These are phyloP conservation scores for Neurospora intermedia DNA, from an alignment of 495 filamentous ascomycete genomes.

Conservation along the genomic window DNA sequence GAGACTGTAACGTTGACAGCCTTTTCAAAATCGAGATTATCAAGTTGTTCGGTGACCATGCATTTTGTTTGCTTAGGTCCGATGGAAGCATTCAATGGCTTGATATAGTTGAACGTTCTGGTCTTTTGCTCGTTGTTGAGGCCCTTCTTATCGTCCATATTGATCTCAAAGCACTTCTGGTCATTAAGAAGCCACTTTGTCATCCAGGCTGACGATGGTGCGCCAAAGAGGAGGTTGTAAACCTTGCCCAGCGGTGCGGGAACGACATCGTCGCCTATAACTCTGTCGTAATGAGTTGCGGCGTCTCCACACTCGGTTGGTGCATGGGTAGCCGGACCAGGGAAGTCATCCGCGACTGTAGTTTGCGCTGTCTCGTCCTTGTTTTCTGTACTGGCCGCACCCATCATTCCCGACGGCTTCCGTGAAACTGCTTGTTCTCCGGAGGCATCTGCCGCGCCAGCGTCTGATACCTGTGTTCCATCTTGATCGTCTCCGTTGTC, in stretches of 20 bases:
- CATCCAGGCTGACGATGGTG: constrained; percentile 67
- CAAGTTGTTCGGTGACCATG: constrained; percentile 72
- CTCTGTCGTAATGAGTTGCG: constrained; percentile 69
- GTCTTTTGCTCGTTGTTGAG: constrained; percentile 61
- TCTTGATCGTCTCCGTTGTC: constrained; percentile 54
- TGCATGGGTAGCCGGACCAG: constrained; percentile 71
- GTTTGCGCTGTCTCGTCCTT: constrained; percentile 44
- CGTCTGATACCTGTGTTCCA: constrained; percentile 47
- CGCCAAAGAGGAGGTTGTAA: constrained; percentile 78
- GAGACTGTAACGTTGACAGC: constrained; percentile 64
- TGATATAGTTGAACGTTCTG: constrained; percentile 79
- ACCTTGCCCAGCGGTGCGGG: constrained; percentile 85
- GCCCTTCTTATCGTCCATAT: constrained; percentile 73
- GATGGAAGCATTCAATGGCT: constrained; percentile 71
- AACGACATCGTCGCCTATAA: constrained; percentile 76
- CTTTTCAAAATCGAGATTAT: constrained; percentile 78
- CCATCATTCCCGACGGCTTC: constrained; percentile 52
- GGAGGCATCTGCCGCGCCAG: constrained; percentile 52
- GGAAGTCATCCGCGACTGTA: constrained; percentile 57
- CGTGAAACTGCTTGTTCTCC: constrained; percentile 46
- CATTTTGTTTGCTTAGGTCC: constrained; percentile 95
- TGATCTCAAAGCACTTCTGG: constrained; percentile 78
- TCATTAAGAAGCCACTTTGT: constrained; percentile 74
- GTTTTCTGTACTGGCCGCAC: constrained; percentile 40
- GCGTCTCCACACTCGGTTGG: constrained; percentile 76